A percentile compares a stretch with the other conserved stretches of the same genome.
phyloP scores from a whole-genome alignment of 2,329 filamentous ascomycete genomes.

The Penicillium sp. region DNA sequence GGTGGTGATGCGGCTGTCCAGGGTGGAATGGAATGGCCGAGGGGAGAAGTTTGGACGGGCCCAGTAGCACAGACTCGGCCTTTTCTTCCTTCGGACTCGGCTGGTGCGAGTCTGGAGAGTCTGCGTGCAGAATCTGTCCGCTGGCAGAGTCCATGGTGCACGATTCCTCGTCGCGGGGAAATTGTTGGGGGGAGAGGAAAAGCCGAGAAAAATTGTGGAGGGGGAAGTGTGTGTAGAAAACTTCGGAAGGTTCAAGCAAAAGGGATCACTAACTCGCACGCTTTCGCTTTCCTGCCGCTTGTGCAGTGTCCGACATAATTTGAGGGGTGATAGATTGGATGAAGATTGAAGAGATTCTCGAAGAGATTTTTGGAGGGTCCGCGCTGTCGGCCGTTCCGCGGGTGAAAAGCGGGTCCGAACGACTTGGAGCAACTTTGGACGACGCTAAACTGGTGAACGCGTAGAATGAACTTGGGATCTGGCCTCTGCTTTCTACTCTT shows the following conservation, averaged over 20 bases:
- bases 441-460: neutral
- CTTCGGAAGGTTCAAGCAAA: neutral
- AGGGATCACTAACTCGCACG: slow-evolving; percentile 39
- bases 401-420: slow-evolving; percentile 21
- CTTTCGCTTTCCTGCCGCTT: slow-evolving; percentile 42
- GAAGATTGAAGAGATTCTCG: slow-evolving; percentile 10
- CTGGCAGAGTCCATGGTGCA: slow-evolving; percentile 2
- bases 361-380: slow-evolving; percentile 25
- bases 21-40: slow-evolving; percentile 4
- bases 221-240: neutral
- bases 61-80: neutral
- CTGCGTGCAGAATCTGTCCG: neutral
- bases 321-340: neutral
- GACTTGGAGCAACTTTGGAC: neutral
- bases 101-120: slow-evolving; percentile 1
- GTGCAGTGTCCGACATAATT: slow-evolving; percentile 38
- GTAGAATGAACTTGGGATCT: neutral
- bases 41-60: neutral
- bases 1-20: neutral
- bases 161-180: slow-evolving; percentile 6
- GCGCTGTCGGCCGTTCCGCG: slow-evolving; percentile 21
- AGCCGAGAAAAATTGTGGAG: neutral
- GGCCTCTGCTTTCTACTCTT: neutral
- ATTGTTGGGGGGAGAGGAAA: neutral
- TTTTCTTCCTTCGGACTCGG: neutral